Evolutionary conservation across 1,284 basidiomycete species (phyloP).

Genomic region (Pseudozyma sp.): DNA sequence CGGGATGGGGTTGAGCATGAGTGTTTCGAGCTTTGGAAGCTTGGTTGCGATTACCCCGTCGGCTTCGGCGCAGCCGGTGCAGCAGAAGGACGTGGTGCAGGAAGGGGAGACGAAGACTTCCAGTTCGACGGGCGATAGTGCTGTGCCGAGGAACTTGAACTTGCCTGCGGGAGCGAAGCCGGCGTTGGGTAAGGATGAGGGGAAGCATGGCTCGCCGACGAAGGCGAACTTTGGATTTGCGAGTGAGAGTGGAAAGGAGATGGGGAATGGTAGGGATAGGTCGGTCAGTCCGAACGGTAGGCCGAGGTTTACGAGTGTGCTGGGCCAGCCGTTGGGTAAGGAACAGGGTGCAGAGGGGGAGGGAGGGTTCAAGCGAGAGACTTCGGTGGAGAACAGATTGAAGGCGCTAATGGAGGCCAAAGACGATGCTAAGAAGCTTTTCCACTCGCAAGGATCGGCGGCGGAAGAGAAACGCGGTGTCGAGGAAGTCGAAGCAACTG

Average conservation of each 20-base stretch:
- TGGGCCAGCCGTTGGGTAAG: slow-evolving; percentile 51
- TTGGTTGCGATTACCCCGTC: slow-evolving; percentile 25
- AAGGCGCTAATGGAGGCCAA: slow-evolving; percentile 48
- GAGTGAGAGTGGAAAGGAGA: slow-evolving; percentile 20
- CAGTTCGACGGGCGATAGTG: slow-evolving; percentile 46
- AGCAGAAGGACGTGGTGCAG: background rate
- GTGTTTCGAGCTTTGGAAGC: slow-evolving; percentile 29
- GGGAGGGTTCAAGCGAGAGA: slow-evolving; percentile 16
- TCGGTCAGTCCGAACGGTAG: slow-evolving; percentile 51
- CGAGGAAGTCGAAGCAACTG: slow-evolving; percentile 21
- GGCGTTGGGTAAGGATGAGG: slow-evolving; percentile 36
- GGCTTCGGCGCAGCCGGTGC: slow-evolving; percentile 18
- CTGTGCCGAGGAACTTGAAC: slow-evolving; percentile 28
- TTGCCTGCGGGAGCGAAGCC: slow-evolving; percentile 31
- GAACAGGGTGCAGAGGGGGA: background rate
- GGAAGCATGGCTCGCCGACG: slow-evolving; percentile 29
- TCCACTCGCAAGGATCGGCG: background rate
- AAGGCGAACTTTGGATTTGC: slow-evolving; percentile 45
- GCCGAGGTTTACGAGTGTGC: slow-evolving; percentile 52
- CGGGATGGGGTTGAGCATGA: slow-evolving; percentile 15
- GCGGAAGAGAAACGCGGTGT: background rate
- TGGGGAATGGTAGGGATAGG: slow-evolving; percentile 14
- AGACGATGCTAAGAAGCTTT: background rate
- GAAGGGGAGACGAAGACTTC: slow-evolving; percentile 19
- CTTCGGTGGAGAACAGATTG: slow-evolving; percentile 52